These are phyloP conservation scores for Apiotrichum mycotoxinovorans DNA, from an alignment of 1,284 basidiomycete species.

Conservation along the genomic window DNA sequence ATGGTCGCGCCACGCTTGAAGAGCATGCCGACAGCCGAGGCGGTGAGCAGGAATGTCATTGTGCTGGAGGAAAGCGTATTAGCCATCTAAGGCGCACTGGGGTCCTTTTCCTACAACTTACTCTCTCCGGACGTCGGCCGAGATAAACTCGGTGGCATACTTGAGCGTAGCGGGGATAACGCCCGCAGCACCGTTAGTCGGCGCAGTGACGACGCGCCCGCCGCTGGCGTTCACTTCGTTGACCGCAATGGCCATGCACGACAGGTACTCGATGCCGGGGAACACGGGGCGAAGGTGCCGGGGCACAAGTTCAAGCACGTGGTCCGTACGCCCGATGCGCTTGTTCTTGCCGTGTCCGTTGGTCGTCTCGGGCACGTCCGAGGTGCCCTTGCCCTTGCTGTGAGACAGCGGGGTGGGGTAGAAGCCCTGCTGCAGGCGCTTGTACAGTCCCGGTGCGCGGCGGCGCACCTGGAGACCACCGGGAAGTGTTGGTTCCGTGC, in stretches of 20 bases:
- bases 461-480: conserved; percentile 75
- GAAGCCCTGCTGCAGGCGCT: conserved; percentile 69
- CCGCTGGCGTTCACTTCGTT: conserved; percentile 81
- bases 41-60: conserved; percentile 79
- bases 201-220: conserved; percentile 89
- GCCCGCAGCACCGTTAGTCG: conserved; percentile 60
- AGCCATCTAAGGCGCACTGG: neutral
- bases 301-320: conserved; percentile 76
- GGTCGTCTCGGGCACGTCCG: neutral
- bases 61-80: conserved; percentile 47
- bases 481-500: conserved; percentile 70
- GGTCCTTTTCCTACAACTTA: too few relatives aligned
- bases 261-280: conserved; percentile 89
- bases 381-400: conserved; percentile 46
- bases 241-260: conserved; percentile 86
- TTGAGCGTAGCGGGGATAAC: conserved; percentile 78
- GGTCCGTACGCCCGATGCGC: conserved; percentile 54
- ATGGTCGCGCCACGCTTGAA: conserved; percentile 97
- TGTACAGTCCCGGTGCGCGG: conserved; percentile 79
- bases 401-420: conserved; percentile 34
- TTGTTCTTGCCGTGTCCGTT: conserved; percentile 3
- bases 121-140: conserved; percentile 32
- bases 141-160: conserved; percentile 41
- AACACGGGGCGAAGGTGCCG: conserved; percentile 61
- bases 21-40: conserved; percentile 87